Percentiles rank a stretch among this genome's conserved stretches.
These are phyloP conservation scores for Trichaptum fuscoviolaceum DNA, from an alignment of 768 basidiomycete genomes.

Conservation along the genomic window DNA sequence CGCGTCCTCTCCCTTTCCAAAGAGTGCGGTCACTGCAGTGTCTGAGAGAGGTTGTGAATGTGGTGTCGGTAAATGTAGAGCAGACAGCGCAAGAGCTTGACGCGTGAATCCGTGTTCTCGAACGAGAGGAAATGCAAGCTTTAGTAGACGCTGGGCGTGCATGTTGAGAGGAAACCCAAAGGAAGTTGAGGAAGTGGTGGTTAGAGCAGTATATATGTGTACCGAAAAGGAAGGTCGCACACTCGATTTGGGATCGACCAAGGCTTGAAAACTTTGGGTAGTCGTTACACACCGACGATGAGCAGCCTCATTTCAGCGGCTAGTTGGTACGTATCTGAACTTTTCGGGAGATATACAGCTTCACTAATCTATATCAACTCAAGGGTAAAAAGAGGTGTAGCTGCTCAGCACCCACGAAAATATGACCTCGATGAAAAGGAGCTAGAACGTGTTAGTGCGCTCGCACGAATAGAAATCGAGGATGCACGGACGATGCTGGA, in stretches of 20 bases:
- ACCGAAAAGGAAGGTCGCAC: not conserved
- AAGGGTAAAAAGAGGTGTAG: conserved; percentile 77
- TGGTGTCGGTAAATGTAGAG: conserved; percentile 42
- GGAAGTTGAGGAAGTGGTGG: not conserved
- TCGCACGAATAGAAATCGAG: conserved; percentile 84
- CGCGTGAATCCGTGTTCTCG: conserved; percentile 70
- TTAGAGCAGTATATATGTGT: not conserved
- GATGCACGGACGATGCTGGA: conserved; percentile 84
- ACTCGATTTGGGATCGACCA: not conserved
- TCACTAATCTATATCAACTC: not conserved
- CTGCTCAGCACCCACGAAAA: conserved; percentile 71
- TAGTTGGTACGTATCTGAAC: conserved; percentile 38
- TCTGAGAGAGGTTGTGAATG: conserved; percentile 64
- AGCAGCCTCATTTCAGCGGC: conserved; percentile 72
- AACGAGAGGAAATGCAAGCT: conserved; percentile 60
- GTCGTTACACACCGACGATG: conserved; percentile 33
- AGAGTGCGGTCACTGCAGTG: conserved; percentile 63
- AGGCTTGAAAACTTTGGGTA: not conserved
- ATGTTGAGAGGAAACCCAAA: not conserved
- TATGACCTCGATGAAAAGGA: conserved; percentile 91
- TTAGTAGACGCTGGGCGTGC: conserved; percentile 37
- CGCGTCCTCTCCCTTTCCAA: conserved; percentile 65
- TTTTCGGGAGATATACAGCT: conserved; percentile 2
- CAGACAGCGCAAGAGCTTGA: conserved; percentile 59
- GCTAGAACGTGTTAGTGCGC: conserved; percentile 79